Base-by-base conservation (phyloP, 106 monocot species). In the Vanilla planifolia region DNA sequence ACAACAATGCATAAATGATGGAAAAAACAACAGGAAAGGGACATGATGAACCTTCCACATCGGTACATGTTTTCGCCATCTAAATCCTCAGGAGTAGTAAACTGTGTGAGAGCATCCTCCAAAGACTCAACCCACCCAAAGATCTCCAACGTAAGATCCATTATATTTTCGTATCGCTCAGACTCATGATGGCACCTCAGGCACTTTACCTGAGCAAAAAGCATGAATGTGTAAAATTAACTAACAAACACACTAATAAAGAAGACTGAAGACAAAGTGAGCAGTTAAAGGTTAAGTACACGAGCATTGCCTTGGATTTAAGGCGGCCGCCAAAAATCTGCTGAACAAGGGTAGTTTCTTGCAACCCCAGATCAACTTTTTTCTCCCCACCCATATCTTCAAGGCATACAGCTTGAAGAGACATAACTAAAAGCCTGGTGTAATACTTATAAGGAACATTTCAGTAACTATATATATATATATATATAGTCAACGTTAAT, bases 21-120 rank as follows among this genome's bases (percentile, higher is more conserved):
- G 25, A 20, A 33, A 11, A n/a, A 14, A n/a, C 45, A 52, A 32
- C 36, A 40, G 10, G 22, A 45, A 33, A 30, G 26, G 33, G 46
- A 17, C 33, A 53, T 33, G 5, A 35, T 60, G 46, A 51, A 95
- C 95, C 95, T 95, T 77, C 90, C 90, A 74, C 95, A 95, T 84
- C 76, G 83, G 51, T 95, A 95, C 95, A 86, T 90, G 63, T 95
- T 95, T 21, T 95, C 95, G 13, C 95, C 95, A 86, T 95, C 95
- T 51, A 95, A 84, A 76, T 95, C 95, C 67, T 95, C 95, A 14
- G 86, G 75, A 47, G 95, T 78, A 59, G 95, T 95, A 71, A 95
- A 95, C 51, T 95, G 95, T 33, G 95, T 87, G 33, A 95, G 77
- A 34, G 89, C 95, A 74, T 95, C 90, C 68, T 95, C 80, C 51